A percentile compares a stretch with the other conserved stretches of the same genome.
phyloP scores from a whole-genome alignment of 1,284 basidiomycete species.

The Volvariella volvacea region DNA sequence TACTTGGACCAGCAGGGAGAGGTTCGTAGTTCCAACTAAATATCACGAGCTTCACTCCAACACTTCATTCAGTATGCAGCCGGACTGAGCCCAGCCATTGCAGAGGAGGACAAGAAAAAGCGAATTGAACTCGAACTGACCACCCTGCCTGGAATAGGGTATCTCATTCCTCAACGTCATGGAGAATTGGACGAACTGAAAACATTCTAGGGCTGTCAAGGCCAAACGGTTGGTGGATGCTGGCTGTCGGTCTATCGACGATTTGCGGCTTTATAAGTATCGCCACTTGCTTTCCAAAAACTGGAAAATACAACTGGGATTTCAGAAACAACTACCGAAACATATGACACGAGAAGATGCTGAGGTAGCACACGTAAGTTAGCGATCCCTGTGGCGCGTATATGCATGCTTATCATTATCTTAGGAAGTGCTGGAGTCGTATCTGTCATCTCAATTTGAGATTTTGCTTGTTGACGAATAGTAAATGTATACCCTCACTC shows the following conservation, averaged over 20 bases:
- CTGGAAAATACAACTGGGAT: slow-evolving; percentile 31
- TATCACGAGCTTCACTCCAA: slow-evolving; percentile 1
- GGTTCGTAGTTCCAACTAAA: slow-evolving; percentile 21
- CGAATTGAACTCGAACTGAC: slow-evolving; percentile 14
- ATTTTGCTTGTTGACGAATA: slow-evolving; percentile 41
- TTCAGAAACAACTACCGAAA: slow-evolving; percentile 28
- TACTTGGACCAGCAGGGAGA: slow-evolving; percentile 26
- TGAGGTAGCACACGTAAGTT: slow-evolving; percentile 32
- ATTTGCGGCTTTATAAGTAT: slow-evolving; percentile 34
- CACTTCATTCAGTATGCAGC: slow-evolving; percentile 2
- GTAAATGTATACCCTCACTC: slow-evolving; percentile 26
- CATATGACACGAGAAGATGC: slow-evolving; percentile 32
- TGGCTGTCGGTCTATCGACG: slow-evolving; percentile 38
- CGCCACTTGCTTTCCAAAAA: slow-evolving; percentile 24
- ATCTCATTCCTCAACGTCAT: not conserved
- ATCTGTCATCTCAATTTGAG: slow-evolving; percentile 38
- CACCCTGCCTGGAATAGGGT: slow-evolving; percentile 20
- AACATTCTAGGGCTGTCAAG: slow-evolving; percentile 16
- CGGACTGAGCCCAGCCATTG: slow-evolving; percentile 10
- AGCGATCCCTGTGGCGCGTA: not conserved
- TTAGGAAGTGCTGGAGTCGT: slow-evolving; percentile 37
- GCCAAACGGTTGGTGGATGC: slow-evolving; percentile 37
- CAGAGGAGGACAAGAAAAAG: slow-evolving; percentile 12
- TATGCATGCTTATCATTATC: not conserved
- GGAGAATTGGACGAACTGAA: not conserved